Evolutionary conservation across 2,329 filamentous ascomycete species (phyloP).

Genomic region (Plenodomus tracheiphilus): DNA sequence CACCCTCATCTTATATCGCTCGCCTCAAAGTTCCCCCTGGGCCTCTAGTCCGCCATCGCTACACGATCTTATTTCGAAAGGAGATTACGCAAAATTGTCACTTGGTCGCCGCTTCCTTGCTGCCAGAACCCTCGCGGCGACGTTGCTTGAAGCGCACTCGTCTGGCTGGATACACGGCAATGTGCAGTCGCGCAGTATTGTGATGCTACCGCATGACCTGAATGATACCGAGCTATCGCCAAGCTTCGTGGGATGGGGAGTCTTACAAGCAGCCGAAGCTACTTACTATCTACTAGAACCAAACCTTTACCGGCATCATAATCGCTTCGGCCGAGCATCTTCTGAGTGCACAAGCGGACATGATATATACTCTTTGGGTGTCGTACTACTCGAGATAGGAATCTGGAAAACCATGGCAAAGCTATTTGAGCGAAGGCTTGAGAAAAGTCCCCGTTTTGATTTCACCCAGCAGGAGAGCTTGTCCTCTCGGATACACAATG

Average conservation of each 20-base stretch:
- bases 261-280: slow-evolving; percentile 2
- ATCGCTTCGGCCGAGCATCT: slow-evolving; percentile 49
- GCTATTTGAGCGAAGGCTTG: slow-evolving; percentile 13
- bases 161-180: slow-evolving; percentile 17
- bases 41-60: slow-evolving; percentile 12
- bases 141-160: slow-evolving; percentile 13
- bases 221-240: slow-evolving; percentile 14
- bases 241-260: slow-evolving; percentile 18
- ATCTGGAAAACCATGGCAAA: slow-evolving; percentile 44
- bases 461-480: slow-evolving; percentile 7
- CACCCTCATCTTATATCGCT: slow-evolving; percentile 13
- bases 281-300: slow-evolving; percentile 11
- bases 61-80: slow-evolving; percentile 11
- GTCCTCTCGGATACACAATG: slow-evolving; percentile 11
- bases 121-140: slow-evolving; percentile 10
- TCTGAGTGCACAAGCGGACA: slow-evolving; percentile 53
- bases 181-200: slow-evolving; percentile 12
- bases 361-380: slow-evolving; percentile 60
- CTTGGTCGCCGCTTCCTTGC: slow-evolving; percentile 10
- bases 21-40: slow-evolving; percentile 15
- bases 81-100: slow-evolving; percentile 3
- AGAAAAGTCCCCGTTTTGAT: slow-evolving; percentile 9
- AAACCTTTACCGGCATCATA: slow-evolving; percentile 57
- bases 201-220: slow-evolving; percentile 10
- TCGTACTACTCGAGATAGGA: slow-evolving; percentile 58